Evolutionary conservation across 108 stramenopile genomes (phyloP), one percentile per base, ranked within the genome.

Genomic region (Thalassiosira profunda): DNA sequence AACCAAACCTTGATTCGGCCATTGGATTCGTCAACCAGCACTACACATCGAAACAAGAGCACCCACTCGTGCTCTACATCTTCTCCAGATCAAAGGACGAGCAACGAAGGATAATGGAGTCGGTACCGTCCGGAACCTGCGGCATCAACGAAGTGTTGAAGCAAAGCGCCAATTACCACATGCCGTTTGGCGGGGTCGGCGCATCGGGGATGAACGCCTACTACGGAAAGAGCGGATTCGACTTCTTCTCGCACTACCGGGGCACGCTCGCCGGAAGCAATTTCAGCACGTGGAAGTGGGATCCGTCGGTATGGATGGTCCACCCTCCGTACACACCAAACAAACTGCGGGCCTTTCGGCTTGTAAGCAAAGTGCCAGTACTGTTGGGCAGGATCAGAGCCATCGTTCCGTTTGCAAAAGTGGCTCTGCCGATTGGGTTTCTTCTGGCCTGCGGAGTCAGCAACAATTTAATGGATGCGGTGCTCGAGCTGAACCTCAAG

Each of bases 111-210:
- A 81, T 79, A 37, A 74, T 81, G 41, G 15, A 47, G 2, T 24
- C 44, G 3, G 73, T 84, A n/a, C 79, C 77, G 0, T 73, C 88
- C 25, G 90, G 83, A 15, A 72, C 72, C 38, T 86, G 80, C 31
- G 63, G 80, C 44, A 69, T 83, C 11, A 92, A 94, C 60, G 92
- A 94, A 60, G 55, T 76, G 6, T 30, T 93, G 12, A 63, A 89
- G 8, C 86, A 89, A 15, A 62, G 74, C 43, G 57, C 62, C 2
- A 79, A 49, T 55, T 43, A 37, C 1, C 15, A 83, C 17, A 54
- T 84, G 8, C 94, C 91, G 12, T 85, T 96, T 67, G 91, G 94
- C 41, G 97, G 97, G 7, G 44, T 94, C 34, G 95, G 95, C 1
- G 52, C 65, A 7, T 78, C 76, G 56, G 97, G 97, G 20, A 76